Evolutionary conservation across 1,284 basidiomycete genomes (phyloP), one percentile per base, ranked within the genome.

Genomic region (Melampsora americana): DNA sequence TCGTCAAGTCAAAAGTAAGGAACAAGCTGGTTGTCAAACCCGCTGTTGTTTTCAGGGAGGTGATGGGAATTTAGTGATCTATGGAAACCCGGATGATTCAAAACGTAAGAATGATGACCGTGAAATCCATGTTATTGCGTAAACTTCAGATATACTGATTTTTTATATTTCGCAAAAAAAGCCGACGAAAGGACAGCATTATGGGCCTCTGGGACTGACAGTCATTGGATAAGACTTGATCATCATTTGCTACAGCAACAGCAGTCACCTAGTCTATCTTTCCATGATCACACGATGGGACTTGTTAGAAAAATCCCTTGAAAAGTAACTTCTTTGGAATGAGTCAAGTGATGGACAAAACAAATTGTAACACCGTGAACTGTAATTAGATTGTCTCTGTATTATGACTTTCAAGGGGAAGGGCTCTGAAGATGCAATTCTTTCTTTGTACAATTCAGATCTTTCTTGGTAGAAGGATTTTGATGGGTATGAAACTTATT

Each of bases 61-160:
- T 0, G 73, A 76, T 69, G 73, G 73, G 0, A 76, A 76, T 39
- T 39, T 76, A n/a, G 73, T 76, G 0, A 69, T 76, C 23, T 76
- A 76, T 69, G 73, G 64, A 2, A 69, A 69, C 35, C 73, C 73
- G 20, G 35, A 62, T 65, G 60, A 76, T 44, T 50, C 68, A 48
- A 61, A 56, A 62, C 73, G 73, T 76, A 32, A 30, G 73, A 68
- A 1, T 1, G 18, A n/a, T 44, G 32, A 28, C 42, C 12, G 42
- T 44, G 42, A 44, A 44, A 14, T 9, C 42, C 2, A 9, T 44
- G 42, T 9, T 9, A 44, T 44, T 44, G 16, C 14, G 9, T 66
- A 6, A 14, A 23, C 18, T 9, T 11, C 32, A 35, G 50, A 32
- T 30, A 16, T 32, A 32, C 39, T 32, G 18, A 30, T 68, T 23